Evolutionary conservation across 2,329 filamentous ascomycete species (phyloP).

Genomic region (Gnomoniopsis sp.): DNA sequence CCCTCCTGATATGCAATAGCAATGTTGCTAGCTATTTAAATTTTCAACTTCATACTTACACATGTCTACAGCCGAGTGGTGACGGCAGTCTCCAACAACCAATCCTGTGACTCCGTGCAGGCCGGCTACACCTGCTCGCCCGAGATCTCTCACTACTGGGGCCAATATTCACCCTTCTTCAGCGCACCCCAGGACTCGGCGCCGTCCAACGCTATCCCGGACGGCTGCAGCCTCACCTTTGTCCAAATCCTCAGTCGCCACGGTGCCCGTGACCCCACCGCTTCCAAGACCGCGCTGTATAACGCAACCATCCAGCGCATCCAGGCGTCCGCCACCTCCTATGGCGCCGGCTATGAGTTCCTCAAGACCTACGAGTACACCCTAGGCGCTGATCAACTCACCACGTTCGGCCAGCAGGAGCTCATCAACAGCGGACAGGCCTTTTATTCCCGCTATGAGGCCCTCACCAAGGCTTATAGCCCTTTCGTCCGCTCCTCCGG

Average conservation of each 20-base stretch:
- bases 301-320: constrained; percentile 62
- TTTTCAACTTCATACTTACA: constrained; percentile 1
- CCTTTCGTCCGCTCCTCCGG: constrained; percentile 48
- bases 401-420: constrained; percentile 63
- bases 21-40: background rate
- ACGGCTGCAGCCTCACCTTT: constrained; percentile 72
- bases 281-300: constrained; percentile 63
- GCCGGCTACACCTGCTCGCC: constrained; percentile 62
- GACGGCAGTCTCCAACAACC: constrained; percentile 15
- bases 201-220: constrained; percentile 57
- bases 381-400: constrained; percentile 51
- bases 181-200: constrained; percentile 58
- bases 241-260: constrained; percentile 80
- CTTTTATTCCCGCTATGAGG: constrained; percentile 71
- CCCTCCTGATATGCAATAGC: background rate
- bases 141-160: constrained; percentile 68
- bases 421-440: constrained; percentile 72
- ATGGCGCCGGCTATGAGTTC: constrained; percentile 64
- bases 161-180: constrained; percentile 86
- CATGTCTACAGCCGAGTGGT: background rate
- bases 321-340: constrained; percentile 52
- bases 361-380: constrained; percentile 68
- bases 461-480: constrained; percentile 52
- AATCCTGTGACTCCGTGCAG: constrained; percentile 48
- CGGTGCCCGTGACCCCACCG: constrained; percentile 77